Conservation (phyloP, 2,329 filamentous ascomycete species). For the Tolypocladium sp. region DNA sequence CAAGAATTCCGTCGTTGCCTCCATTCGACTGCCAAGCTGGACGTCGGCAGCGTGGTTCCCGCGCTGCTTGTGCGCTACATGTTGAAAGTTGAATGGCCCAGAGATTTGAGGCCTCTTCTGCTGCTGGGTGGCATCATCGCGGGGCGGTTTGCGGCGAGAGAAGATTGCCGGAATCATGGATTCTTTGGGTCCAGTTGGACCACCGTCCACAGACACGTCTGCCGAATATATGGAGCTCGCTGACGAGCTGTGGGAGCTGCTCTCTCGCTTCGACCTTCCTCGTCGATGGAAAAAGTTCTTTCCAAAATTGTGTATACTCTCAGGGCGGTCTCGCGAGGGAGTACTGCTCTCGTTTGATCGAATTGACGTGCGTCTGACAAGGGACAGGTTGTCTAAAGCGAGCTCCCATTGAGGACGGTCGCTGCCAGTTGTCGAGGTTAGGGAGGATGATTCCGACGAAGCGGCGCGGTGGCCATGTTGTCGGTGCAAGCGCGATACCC, state of each 20-base stretch:
- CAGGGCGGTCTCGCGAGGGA: constrained; percentile 43
- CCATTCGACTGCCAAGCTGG: neutral
- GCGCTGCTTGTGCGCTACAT: constrained; percentile 49
- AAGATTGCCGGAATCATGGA: constrained; percentile 42
- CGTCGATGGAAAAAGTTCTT: constrained; percentile 50
- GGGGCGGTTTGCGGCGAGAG: constrained; percentile 33
- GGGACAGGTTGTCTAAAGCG: constrained; percentile 33
- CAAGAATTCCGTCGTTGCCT: neutral
- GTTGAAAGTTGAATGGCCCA: constrained; percentile 57
- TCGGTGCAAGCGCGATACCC: constrained; percentile 33
- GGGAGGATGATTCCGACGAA: constrained; percentile 48
- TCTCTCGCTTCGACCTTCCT: constrained; percentile 39
- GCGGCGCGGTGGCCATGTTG: constrained; percentile 24
- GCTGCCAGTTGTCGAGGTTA: constrained; percentile 29
- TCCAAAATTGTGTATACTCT: constrained; percentile 51
- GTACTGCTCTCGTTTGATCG: constrained; percentile 45
- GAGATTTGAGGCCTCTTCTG: constrained; percentile 46
- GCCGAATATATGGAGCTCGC: constrained; percentile 38
- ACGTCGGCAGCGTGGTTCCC: constrained; percentile 33
- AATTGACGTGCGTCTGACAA: constrained; percentile 48
- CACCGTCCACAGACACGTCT: constrained; percentile 28
- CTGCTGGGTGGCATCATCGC: constrained; percentile 24
- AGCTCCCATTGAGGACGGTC: constrained; percentile 43
- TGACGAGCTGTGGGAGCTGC: constrained; percentile 36
- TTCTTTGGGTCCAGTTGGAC: constrained; percentile 27